These are phyloP conservation scores for Alternaria ventricosa DNA, from an alignment of 2,329 filamentous ascomycete species.

Conservation along the genomic window DNA sequence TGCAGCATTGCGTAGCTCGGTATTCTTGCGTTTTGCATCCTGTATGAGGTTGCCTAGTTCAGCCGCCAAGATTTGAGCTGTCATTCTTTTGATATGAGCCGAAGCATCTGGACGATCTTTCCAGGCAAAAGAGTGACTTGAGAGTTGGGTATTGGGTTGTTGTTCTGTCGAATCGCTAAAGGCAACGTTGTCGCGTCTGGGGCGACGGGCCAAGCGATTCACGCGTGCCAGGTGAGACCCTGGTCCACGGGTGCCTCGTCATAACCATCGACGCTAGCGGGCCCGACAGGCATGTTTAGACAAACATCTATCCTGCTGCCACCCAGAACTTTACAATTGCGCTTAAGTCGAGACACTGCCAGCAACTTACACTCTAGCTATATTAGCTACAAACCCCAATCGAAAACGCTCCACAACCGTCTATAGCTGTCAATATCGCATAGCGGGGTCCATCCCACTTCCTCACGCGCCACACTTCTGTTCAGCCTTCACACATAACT, in stretches of 20 bases:
- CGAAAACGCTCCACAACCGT: conserved; percentile 3
- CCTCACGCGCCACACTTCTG: conserved; percentile 24
- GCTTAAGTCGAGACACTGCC: neutral
- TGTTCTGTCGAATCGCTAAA: conserved; percentile 21
- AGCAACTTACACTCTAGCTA: conserved; percentile 1
- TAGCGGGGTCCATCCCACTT: conserved; percentile 44
- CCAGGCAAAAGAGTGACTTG: conserved; percentile 12
- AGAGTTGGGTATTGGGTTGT: neutral
- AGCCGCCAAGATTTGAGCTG: conserved; percentile 84
- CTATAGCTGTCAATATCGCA: conserved; percentile 15
- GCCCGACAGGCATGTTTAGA: conserved; percentile 13
- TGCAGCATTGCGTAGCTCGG: conserved; percentile 87
- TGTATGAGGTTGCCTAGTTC: conserved; percentile 91
- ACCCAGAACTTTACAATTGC: conserved; percentile 12
- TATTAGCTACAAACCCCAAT: neutral
- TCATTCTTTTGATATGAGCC: conserved; percentile 66
- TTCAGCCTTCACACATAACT: conserved; percentile 12
- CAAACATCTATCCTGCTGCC: conserved; percentile 17
- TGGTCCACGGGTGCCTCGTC: conserved; percentile 17
- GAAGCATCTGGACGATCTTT: conserved; percentile 30
- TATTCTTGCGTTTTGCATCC: conserved; percentile 94
- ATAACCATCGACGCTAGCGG: conserved; percentile 16
- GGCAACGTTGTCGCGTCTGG: conserved; percentile 19
- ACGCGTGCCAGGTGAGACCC: conserved; percentile 19
- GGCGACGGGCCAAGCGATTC: conserved; percentile 26